Percentiles rank a stretch among this genome's conserved stretches.
Conservation (phyloP, 768 basidiomycete genomes). For the Tephrocybe sp. region DNA sequence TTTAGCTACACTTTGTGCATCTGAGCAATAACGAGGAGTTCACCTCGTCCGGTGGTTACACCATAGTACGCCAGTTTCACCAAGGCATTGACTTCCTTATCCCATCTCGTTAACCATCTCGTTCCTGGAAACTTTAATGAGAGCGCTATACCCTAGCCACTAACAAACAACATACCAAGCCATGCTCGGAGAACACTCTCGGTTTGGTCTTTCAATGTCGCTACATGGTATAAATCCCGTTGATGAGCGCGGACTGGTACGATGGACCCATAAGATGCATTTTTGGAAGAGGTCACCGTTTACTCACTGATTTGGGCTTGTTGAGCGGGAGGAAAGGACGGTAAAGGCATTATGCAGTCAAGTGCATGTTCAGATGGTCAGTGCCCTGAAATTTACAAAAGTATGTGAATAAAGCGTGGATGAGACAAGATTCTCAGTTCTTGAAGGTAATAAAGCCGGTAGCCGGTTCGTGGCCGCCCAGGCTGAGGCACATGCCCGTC, state of each 20-base stretch:
- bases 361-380: neutral
- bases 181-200: slow-evolving; percentile 74
- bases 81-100: slow-evolving; percentile 71
- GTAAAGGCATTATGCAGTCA: slow-evolving; percentile 21
- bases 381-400: neutral
- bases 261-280: slow-evolving; percentile 12
- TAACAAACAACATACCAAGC: slow-evolving; percentile 52
- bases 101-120: slow-evolving; percentile 76
- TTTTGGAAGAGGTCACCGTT: neutral
- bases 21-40: slow-evolving; percentile 10
- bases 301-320: slow-evolving; percentile 84
- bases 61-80: slow-evolving; percentile 72
- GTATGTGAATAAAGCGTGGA: no score
- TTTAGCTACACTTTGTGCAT: neutral
- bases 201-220: slow-evolving; percentile 70
- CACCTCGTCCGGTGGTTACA: slow-evolving; percentile 73
- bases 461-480: neutral
- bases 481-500: no score
- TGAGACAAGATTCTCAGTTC: no score
- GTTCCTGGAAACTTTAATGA: slow-evolving; percentile 58
- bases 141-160: neutral
- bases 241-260: slow-evolving; percentile 88
- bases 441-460: neutral
- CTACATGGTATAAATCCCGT: slow-evolving; percentile 75
- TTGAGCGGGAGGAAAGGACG: slow-evolving; percentile 68